Percentiles rank a stretch among this genome's conserved stretches.
phyloP scores from a whole-genome alignment of 2,329 filamentous ascomycete species.

The Rutstroemia sydowiana region DNA sequence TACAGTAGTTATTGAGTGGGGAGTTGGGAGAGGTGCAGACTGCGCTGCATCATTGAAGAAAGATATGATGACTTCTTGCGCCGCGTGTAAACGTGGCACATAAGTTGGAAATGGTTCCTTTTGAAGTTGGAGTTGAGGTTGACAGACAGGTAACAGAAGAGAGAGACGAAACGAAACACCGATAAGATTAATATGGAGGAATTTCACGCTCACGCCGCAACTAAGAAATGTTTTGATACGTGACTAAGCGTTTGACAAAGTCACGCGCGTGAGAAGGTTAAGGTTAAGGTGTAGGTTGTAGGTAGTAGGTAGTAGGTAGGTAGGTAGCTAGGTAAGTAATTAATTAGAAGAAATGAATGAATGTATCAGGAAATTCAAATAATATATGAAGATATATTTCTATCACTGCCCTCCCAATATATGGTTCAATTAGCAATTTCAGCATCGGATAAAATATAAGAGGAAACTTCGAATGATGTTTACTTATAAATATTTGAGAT shows the following conservation, averaged over 20 bases:
- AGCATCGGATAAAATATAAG: too few species aligned
- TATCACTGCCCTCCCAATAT: too few species aligned
- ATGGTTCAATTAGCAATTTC: too few species aligned
- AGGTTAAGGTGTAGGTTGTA: too few species aligned
- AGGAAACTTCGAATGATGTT: too few species aligned
- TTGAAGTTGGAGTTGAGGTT: constrained; percentile 11
- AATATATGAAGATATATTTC: too few species aligned
- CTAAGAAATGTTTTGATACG: neutral
- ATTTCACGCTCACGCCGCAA: neutral
- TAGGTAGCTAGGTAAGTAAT: too few species aligned
- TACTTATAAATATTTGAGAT: too few species aligned
- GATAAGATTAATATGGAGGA: neutral
- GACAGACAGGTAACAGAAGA: constrained; percentile 3
- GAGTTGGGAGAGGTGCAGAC: constrained; percentile 44
- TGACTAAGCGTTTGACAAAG: neutral
- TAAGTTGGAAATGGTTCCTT: constrained; percentile 9
- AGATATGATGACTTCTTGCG: constrained; percentile 27
- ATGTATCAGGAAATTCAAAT: too few species aligned
- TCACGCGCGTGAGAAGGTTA: too few species aligned
- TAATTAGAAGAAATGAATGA: too few species aligned
- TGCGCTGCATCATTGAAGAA: constrained; percentile 48
- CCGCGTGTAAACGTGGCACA: constrained; percentile 26
- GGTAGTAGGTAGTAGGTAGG: too few species aligned
- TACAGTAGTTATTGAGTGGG: constrained; percentile 46
- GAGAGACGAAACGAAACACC: neutral